Percentiles rank a stretch among this genome's conserved stretches.
phyloP scores from a whole-genome alignment of 2,329 filamentous ascomycete species.

The Mollisiaceae sp. region DNA sequence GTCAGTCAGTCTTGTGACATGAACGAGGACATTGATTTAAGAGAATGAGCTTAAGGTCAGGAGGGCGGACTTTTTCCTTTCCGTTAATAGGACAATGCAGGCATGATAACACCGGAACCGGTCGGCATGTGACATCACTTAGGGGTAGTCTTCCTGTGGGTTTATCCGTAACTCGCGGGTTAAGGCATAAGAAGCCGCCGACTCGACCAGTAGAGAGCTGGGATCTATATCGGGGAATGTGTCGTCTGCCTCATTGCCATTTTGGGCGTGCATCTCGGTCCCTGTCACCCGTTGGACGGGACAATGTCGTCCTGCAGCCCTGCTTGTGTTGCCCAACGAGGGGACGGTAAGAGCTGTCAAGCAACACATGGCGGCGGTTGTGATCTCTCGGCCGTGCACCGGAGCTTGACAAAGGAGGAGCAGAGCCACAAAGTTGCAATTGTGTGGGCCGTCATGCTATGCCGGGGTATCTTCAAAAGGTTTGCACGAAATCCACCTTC shows the following conservation, averaged over 20 bases:
- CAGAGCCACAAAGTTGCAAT: background rate
- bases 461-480: slow-evolving; percentile 31
- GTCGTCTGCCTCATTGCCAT: slow-evolving; percentile 3
- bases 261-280: slow-evolving; percentile 2
- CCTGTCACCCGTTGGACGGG: background rate
- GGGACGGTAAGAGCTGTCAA: background rate
- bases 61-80: background rate
- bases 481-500: slow-evolving; percentile 16
- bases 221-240: background rate
- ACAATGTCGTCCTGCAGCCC: background rate
- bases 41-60: background rate
- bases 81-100: background rate
- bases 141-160: background rate
- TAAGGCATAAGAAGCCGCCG: background rate
- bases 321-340: slow-evolving; percentile 8
- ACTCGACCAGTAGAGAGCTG: slow-evolving; percentile 1
- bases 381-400: background rate
- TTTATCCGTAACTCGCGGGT: background rate
- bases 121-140: slow-evolving; percentile 3
- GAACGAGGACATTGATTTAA: background rate
- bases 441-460: background rate
- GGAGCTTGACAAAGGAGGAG: background rate
- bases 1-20: slow-evolving; percentile 14
- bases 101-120: background rate
- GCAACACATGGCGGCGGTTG: background rate